Evolutionary conservation across 768 basidiomycete species (phyloP), one percentile per base, ranked within the genome.

Genomic region (Nidula microcarpa): DNA sequence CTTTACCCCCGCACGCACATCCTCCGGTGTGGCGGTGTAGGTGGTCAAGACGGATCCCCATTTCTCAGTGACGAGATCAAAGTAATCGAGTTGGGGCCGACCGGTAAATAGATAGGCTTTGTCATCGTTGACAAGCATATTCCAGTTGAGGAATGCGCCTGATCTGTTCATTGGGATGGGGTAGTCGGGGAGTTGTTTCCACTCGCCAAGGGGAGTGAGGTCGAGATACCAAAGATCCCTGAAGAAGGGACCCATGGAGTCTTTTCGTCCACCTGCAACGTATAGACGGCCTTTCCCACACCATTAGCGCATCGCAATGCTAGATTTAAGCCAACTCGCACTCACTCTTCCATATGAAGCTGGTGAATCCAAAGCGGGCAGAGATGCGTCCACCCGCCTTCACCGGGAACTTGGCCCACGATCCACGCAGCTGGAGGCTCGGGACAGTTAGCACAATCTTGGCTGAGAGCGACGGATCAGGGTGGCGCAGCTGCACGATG

Each of bases 51-150:
- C 57, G 4, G 54, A 52, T 1, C 61, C 61, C 75, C 75, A 76
- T 2, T 18, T 59, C 41, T 73, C 66, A 0, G 60, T 65, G 14
- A 49, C 53, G 14, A 77, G 68, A 53, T 77, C 72, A 52, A 74
- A 72, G 54, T 57, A 68, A 36, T 69, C 68, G 46, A 75, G 46
- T 0, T 53, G 51, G 0, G 56, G 55, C 5, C 54, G 50, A 1
- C 74, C 74, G 9, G 60, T 64, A 62, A 72, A 74, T 37, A 74
- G 62, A 51, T 74, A 70, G 1, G 72, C 75, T 44, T 62, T 64
- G 37, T 65, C 59, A 9, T 65, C 56, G 48, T 72, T 57, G 2
- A 68, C 54, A 49, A 59, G 16, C 43, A 68, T 63, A 7, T 50
- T 52, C 62, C 60, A 65, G 17, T 63, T 63, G 6, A 64, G 37